Conservation (phyloP, 176 grass and related monocot genomes). For the Hordeum marinum region DNA sequence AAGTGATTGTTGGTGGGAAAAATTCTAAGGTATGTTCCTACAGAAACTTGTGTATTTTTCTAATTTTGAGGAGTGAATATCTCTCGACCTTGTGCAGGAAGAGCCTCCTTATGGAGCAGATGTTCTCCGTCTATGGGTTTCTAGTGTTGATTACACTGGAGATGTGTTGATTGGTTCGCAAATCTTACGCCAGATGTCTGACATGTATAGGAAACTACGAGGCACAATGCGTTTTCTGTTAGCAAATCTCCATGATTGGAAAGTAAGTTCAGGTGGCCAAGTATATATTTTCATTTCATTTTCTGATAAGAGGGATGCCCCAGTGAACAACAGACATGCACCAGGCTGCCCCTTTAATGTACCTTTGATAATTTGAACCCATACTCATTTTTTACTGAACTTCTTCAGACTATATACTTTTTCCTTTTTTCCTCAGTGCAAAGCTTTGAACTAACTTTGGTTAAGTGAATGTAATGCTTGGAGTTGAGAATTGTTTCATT, state of each 20-base stretch:
- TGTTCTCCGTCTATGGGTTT: constrained; percentile 96
- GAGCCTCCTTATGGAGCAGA: constrained; percentile 90
- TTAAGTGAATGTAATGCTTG: constrained; percentile 11
- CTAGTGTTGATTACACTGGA: constrained; percentile 89
- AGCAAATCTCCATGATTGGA: constrained; percentile 97
- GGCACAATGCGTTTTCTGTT: constrained; percentile 95
- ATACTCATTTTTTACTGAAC: not conserved
- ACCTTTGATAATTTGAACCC: not conserved
- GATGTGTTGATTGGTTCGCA: constrained; percentile 80
- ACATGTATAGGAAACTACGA: constrained; percentile 91
- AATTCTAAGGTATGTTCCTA: constrained; percentile 58
- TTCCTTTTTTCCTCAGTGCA: not conserved
- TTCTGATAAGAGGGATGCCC: not conserved
- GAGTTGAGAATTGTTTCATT: not conserved
- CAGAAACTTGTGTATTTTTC: constrained; percentile 12
- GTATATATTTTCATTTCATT: constrained; percentile 15
- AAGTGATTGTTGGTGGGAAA: constrained; percentile 86
- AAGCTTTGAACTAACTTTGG: not conserved
- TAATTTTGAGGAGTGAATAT: constrained; percentile 17
- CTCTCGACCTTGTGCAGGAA: constrained; percentile 44
- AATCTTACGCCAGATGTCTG: constrained; percentile 89
- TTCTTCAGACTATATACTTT: not conserved
- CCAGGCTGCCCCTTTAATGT: not conserved
- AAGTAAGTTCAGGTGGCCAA: constrained; percentile 47
- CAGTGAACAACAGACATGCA: not conserved